Conservation (phyloP, 306 rosid species). For the Benincasa hispida region DNA sequence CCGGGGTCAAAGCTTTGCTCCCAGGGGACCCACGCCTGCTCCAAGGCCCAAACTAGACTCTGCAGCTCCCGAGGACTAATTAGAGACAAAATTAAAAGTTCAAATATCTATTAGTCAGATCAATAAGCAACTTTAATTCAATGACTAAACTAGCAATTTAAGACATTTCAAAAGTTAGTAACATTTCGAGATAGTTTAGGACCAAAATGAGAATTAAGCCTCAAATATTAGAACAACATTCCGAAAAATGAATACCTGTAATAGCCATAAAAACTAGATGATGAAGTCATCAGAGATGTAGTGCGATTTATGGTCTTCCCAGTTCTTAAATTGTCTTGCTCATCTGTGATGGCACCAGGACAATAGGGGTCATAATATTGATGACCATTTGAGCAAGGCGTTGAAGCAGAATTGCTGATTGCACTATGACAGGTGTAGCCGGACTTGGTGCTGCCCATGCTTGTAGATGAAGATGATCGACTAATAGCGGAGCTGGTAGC, state of each 20-base stretch:
- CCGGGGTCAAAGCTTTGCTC: too few relatives aligned
- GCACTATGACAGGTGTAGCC: conserved; percentile 45
- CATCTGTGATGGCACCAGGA: conserved; percentile 29
- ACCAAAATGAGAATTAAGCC: background rate
- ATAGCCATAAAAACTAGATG: background rate
- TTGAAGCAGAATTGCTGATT: conserved; percentile 48
- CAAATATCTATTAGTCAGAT: too few relatives aligned
- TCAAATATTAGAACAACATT: too few relatives aligned
- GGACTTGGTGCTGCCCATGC: conserved; percentile 49
- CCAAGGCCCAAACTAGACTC: too few relatives aligned
- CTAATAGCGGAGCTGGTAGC: conserved; percentile 36
- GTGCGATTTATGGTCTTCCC: conserved; percentile 16
- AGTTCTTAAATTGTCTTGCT: conserved; percentile 22
- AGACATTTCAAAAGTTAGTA: too few relatives aligned
- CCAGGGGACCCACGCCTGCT: too few relatives aligned
- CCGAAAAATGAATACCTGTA: background rate
- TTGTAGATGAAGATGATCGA: conserved; percentile 43
- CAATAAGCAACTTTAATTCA: too few relatives aligned
- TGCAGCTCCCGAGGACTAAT: too few relatives aligned
- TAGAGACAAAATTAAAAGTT: too few relatives aligned
- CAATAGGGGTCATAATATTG: conserved; percentile 33
- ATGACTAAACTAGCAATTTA: too few relatives aligned
- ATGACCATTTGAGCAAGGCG: conserved; percentile 39
- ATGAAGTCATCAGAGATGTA: background rate
- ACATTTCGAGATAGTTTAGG: too few relatives aligned